Conservation (phyloP, 192 early-diverging fungal species). For the Podochytrium sp. region DNA sequence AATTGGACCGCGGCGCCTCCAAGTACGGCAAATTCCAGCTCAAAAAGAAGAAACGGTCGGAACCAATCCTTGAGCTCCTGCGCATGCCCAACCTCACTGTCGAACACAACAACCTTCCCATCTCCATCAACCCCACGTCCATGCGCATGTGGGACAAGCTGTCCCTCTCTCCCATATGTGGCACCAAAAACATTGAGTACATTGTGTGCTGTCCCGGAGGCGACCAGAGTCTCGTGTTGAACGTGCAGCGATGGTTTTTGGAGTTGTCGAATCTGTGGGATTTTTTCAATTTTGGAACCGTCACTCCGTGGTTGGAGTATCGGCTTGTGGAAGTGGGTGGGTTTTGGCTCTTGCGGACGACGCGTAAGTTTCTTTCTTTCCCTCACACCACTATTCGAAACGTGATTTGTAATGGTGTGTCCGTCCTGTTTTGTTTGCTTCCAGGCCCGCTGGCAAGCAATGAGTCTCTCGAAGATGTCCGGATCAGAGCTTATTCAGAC, state of each 20-base stretch:
- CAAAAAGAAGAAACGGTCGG: constrained; percentile 26
- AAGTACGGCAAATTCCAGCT: constrained; percentile 27
- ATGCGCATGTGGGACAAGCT: constrained; percentile 24
- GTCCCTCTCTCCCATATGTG: neutral
- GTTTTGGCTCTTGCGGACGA: neutral
- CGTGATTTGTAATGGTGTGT: too few relatives aligned
- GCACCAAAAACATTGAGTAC: constrained; percentile 22
- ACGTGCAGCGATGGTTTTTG: constrained; percentile 8
- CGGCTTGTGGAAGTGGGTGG: neutral
- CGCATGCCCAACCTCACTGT: neutral
- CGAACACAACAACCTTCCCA: constrained; percentile 10
- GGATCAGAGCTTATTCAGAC: constrained; percentile 2
- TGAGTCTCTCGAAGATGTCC: neutral
- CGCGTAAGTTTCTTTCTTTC: neutral
- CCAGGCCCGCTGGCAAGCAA: neutral
- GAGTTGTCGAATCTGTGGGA: constrained; percentile 27
- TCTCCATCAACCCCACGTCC: constrained; percentile 2
- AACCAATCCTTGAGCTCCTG: constrained; percentile 14
- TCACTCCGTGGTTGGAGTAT: neutral
- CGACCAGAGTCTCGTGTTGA: neutral
- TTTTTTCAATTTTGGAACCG: constrained; percentile 11
- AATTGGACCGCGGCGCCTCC: neutral
- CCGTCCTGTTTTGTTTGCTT: neutral
- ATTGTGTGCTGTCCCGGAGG: neutral
- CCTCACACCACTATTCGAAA: neutral